Conservation (phyloP, 345 rosid genomes). For the Eucalyptus marginata region DNA sequence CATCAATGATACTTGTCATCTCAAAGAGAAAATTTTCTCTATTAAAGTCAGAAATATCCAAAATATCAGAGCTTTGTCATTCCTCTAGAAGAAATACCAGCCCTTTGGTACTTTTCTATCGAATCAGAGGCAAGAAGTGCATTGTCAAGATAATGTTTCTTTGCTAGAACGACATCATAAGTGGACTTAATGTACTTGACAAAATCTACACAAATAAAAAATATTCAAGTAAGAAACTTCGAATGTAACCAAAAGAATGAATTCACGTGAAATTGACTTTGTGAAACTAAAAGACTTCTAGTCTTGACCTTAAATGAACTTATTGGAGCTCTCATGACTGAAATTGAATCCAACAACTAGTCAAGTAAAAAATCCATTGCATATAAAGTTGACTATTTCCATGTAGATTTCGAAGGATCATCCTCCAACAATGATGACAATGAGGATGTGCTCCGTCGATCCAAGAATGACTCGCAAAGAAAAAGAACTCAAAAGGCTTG, state of each 20-base stretch:
- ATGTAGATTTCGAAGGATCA: neutral
- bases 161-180: neutral
- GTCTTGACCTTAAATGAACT: neutral
- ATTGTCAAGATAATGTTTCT: neutral
- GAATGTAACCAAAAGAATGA: neutral
- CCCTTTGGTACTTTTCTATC: neutral
- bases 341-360: neutral
- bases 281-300: neutral
- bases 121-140: neutral
- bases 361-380: neutral
- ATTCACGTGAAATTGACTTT: neutral
- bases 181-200: neutral
- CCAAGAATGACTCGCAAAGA: neutral
- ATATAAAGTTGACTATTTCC: neutral
- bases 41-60: neutral
- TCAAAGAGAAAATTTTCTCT: neutral
- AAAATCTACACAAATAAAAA: neutral
- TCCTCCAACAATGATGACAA: neutral
- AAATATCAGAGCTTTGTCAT: neutral
- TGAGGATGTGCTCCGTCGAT: neutral
- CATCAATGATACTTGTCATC: neutral
- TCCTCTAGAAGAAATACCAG: neutral
- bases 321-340: neutral
- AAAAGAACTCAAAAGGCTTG: neutral
- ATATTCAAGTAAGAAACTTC: neutral